A percentile compares a stretch with the other conserved stretches of the same genome.
These are phyloP conservation scores for Termitomyces eurrhizus DNA, from an alignment of 768 basidiomycete species.

Conservation along the genomic window DNA sequence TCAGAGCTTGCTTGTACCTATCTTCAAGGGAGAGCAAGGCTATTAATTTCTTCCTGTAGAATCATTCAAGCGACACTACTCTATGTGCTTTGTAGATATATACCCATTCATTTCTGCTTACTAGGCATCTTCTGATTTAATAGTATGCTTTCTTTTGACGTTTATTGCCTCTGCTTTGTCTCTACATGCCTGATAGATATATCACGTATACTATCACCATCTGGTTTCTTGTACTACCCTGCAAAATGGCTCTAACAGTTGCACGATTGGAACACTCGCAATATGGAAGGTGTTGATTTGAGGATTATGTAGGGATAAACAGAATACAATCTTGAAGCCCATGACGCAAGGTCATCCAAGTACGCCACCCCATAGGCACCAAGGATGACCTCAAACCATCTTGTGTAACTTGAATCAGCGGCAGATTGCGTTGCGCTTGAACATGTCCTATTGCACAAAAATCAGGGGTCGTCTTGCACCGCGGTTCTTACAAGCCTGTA, in stretches of 20 bases:
- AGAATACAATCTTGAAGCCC: too few species aligned
- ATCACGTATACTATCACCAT: not conserved
- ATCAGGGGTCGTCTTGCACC: too few species aligned
- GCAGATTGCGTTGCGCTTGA: too few species aligned
- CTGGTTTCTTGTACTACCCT: not conserved
- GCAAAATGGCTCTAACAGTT: not conserved
- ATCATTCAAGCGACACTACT: not conserved
- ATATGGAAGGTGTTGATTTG: not conserved
- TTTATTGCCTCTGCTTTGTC: not conserved
- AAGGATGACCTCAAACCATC: too few species aligned
- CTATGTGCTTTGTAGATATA: not conserved
- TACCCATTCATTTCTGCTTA: not conserved
- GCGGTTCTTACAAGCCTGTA: too few species aligned
- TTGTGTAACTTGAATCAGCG: too few species aligned
- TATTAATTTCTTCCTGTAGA: conserved; percentile 5
- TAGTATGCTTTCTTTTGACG: not conserved
- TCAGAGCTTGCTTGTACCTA: conserved; percentile 20
- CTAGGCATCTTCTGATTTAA: not conserved
- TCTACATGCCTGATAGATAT: not conserved
- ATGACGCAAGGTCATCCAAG: too few species aligned
- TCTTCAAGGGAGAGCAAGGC: conserved; percentile 18
- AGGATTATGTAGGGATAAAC: too few species aligned
- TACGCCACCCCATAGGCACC: too few species aligned
- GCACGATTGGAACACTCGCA: not conserved
- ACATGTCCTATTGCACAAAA: too few species aligned